These are phyloP conservation scores for Hysterangium stoloniferum DNA, from an alignment of 768 basidiomycete species.

Conservation along the genomic window DNA sequence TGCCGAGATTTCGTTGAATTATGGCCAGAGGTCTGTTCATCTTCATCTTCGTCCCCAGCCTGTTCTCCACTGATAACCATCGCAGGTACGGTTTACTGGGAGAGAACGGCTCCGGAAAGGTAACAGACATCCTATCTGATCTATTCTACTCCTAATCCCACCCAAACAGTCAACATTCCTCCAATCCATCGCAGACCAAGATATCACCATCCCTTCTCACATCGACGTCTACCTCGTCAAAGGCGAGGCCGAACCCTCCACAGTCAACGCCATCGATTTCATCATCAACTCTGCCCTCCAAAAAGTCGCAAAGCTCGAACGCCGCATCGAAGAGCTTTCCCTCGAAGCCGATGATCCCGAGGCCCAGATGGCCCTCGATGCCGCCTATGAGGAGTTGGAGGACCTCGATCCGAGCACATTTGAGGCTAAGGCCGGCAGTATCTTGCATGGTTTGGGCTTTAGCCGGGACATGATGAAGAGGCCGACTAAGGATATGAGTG, in stretches of 20 bases:
- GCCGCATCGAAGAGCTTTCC: conserved; percentile 88
- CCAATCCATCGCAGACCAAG: conserved; percentile 90
- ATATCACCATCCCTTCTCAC: conserved; percentile 89
- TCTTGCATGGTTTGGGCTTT: conserved; percentile 97
- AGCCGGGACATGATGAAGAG: conserved; percentile 85
- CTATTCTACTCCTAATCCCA: conserved; percentile 1
- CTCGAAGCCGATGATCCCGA: conserved; percentile 77
- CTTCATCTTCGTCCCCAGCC: not conserved
- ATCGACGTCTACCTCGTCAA: conserved; percentile 92
- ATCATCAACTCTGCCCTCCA: conserved; percentile 87
- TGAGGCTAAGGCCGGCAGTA: conserved; percentile 90
- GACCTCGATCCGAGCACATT: conserved; percentile 95
- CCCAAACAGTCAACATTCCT: conserved; percentile 80
- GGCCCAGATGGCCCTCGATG: conserved; percentile 70
- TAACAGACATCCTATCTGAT: conserved; percentile 24
- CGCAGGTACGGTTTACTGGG: conserved; percentile 82
- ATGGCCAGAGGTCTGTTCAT: conserved; percentile 55
- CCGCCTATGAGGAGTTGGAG: conserved; percentile 92
- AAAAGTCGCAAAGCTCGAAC: conserved; percentile 91
- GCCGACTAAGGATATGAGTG: conserved; percentile 97
- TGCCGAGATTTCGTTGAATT: conserved; percentile 73
- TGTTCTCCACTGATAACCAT: not conserved
- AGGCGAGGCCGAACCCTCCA: conserved; percentile 93
- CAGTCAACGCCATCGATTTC: conserved; percentile 95
- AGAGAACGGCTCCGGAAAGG: conserved; percentile 99